Base-by-base conservation (phyloP, 768 basidiomycete genomes). In the Russula griseocarnosa region DNA sequence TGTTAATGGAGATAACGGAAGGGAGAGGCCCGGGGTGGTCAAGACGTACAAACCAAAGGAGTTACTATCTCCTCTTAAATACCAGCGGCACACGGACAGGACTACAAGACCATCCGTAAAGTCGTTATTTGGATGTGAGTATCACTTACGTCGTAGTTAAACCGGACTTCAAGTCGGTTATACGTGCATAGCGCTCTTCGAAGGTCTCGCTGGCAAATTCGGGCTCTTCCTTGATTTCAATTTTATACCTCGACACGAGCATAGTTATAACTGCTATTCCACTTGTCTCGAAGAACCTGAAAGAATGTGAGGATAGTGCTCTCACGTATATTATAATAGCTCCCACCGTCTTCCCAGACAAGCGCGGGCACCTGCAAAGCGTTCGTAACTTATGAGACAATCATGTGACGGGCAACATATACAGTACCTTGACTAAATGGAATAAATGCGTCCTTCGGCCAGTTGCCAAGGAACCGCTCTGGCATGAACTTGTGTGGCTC, bases 231-330 rank as follows among this genome's bases (percentile, higher is more conserved):
- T 81, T 81, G 40, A 83, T 64, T 49, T 77, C 75, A 53, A 83
- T 76, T 60, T 76, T 79, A 67, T 81, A 84, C 36, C 67, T 73
- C 5, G 73, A 75, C 4, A 83, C 69, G 32, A 84, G 67, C 72
- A 80, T 76, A 5, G 79, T 78, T 32, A 84, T 69, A 52, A 77
- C 74, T 0, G 79, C 81, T 49, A 82, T 73, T 36, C 74, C 79
- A 66, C 82, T 79, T 0, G 79, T 80, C 70, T 84, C 82, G 30
- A 76, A 76, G 68, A 83, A 83, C 66, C 79, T 82, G 57, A 9
- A n/a, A 55, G 3, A 1, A n/a, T n/a, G 36, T 62, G 28, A 62
- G 36, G 5, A 22, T 24, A 8, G 16, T 14, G 38, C 14, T 28
- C 7, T 36, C 16, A n/a, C 14, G 24, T 18, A 18, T 7, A 47